phyloP scores from a whole-genome alignment of 345 rosid species.

The Garcia nutans region DNA sequence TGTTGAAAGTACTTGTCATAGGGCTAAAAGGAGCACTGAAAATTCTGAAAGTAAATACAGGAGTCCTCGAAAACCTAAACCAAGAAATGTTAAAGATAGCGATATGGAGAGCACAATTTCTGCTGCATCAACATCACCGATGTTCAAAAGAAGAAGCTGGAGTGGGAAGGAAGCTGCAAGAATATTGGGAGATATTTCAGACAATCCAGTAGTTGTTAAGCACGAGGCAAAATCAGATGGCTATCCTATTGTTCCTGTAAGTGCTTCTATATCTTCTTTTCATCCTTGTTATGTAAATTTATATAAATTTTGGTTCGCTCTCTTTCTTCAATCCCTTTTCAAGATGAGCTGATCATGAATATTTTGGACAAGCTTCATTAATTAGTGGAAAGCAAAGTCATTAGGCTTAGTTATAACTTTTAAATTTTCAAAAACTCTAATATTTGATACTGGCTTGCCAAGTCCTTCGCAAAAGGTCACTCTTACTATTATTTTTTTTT shows the following conservation, averaged over 20 bases:
- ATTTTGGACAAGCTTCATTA: too few relatives aligned
- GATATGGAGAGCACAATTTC: conserved; percentile 44
- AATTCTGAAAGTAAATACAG: conserved; percentile 17
- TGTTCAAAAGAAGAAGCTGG: conserved; percentile 52
- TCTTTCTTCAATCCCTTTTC: too few relatives aligned
- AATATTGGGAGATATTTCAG: conserved; percentile 26
- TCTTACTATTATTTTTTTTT: too few relatives aligned
- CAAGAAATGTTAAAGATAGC: conserved; percentile 26
- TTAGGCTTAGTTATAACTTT: too few relatives aligned
- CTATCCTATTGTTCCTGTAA: conserved; percentile 23
- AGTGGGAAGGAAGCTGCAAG: conserved; percentile 27
- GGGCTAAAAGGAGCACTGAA: conserved; percentile 11
- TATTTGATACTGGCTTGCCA: too few relatives aligned
- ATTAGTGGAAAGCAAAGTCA: too few relatives aligned
- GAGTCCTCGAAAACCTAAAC: conserved; percentile 20
- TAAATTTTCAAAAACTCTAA: too few relatives aligned
- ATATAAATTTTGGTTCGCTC: too few relatives aligned
- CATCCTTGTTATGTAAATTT: neutral
- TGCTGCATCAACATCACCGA: conserved; percentile 17
- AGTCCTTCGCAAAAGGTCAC: too few relatives aligned
- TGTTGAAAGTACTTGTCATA: conserved; percentile 2
- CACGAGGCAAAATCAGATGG: conserved; percentile 31
- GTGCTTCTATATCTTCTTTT: conserved; percentile 11
- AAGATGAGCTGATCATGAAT: too few relatives aligned
- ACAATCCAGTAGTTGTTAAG: conserved; percentile 25